Evolutionary conservation across 2,329 filamentous ascomycete genomes (phyloP).

Genomic region (Fusarium multiceps): DNA sequence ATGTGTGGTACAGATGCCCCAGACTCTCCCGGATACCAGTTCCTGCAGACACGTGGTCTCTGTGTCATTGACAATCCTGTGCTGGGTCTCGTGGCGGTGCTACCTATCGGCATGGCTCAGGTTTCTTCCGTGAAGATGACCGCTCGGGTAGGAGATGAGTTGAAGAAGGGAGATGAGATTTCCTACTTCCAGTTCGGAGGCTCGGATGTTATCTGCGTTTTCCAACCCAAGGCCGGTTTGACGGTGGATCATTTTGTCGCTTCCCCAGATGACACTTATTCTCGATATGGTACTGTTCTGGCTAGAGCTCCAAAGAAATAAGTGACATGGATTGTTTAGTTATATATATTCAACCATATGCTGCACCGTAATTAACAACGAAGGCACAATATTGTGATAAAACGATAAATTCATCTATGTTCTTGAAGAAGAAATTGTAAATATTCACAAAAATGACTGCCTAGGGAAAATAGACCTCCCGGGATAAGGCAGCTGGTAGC

Average conservation of each 20-base stretch:
- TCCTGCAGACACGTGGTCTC: constrained; percentile 14
- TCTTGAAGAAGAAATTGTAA: neutral
- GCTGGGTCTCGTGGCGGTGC: neutral
- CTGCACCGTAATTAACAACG: rapidly evolving
- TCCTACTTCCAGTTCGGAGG: constrained; percentile 23
- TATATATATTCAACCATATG: neutral
- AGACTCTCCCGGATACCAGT: constrained; percentile 2
- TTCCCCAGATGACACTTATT: constrained; percentile 9
- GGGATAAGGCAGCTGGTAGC: neutral
- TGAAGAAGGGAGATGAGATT: constrained; percentile 13
- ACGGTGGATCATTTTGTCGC: constrained; percentile 5
- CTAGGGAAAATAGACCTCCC: neutral
- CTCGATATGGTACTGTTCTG: constrained; percentile 9
- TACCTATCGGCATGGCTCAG: constrained; percentile 15
- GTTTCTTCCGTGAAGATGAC: constrained; percentile 2
- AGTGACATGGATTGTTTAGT: neutral
- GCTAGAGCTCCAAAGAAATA: neutral
- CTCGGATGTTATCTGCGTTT: constrained; percentile 14
- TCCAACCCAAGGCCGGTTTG: neutral
- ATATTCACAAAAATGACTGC: neutral
- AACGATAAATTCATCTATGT: neutral
- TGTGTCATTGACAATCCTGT: constrained; percentile 8
- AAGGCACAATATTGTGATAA: neutral
- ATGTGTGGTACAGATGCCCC: constrained; percentile 8
- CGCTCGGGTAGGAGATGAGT: neutral